Base-by-base conservation (phyloP, 352 stramenopile species). In the Stephanocyclus meneghinianus region DNA sequence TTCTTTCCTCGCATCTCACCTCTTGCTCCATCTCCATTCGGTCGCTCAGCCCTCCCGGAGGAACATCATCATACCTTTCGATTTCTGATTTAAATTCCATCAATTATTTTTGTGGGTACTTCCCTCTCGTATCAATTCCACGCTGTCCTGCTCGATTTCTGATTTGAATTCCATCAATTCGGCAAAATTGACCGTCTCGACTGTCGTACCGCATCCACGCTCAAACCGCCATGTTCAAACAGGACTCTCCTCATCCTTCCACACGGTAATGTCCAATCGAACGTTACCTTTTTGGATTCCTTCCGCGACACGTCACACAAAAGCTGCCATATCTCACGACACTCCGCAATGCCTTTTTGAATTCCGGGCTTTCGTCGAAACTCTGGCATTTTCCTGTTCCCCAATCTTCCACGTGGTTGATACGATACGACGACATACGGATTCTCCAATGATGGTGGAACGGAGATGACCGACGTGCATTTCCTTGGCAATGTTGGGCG, bases 381-480 rank as follows among this genome's bases (percentile, higher is more conserved):
- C 21, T 89, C 42, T 96, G 89, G 60, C 21, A 26, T 26, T 26
- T 26, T 26, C 21, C 21, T 26, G 97, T 99, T 50, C 94, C 95
- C 81, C 97, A 99, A 86, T 98, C 95, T 45, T 95, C 95, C 13
- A 98, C 93, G 71, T 98, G 95, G 81, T 98, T 98, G 37, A 97
- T 77, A 51, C 95, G 85, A 97, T 92, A 35, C 93, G 85, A 35
- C 93, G 85, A 65, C 91, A 95, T 32, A 98, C 88, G 15, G 91
- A 79, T 76, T 98, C 95, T 18, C 95, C 95, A 81, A 98, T 97
- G 76, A 98, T 97, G 7, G 95, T 98, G 21, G 85, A 95, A 55
- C 95, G 89, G 35, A 98, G 86, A 78, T 98, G 95, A 21, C 95
- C 95, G 6, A 98, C 95, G 78, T 98, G 95, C 95, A 98, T 98